Evolutionary conservation across 148 eudicot species (phyloP).

Genomic region (Rhododendron simsii): DNA sequence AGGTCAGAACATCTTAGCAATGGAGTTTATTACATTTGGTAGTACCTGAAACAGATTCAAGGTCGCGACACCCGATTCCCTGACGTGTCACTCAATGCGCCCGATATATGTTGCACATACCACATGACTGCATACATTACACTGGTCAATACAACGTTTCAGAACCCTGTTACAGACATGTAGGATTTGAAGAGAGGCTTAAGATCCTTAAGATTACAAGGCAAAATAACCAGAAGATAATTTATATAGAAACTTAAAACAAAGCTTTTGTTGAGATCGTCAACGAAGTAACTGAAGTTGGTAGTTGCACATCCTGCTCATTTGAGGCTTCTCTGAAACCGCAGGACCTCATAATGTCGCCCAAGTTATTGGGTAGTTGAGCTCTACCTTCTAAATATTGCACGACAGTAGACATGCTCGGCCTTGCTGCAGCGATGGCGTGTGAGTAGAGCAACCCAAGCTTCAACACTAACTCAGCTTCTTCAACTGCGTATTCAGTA

Average conservation of each 20-base stretch:
- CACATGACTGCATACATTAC: neutral
- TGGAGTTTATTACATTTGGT: neutral
- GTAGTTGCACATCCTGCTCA: too few species aligned
- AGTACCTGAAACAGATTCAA: neutral
- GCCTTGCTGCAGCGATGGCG: neutral
- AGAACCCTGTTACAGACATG: neutral
- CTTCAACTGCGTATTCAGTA: neutral
- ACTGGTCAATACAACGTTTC: neutral
- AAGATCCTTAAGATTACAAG: too few species aligned
- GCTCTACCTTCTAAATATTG: neutral
- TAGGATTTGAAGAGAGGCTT: neutral
- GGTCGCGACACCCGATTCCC: neutral
- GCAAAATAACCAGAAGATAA: neutral
- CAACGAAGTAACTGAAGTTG: neutral
- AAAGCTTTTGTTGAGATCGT: neutral
- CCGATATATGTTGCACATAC: neutral
- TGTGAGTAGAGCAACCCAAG: conserved; percentile 5
- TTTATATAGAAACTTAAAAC: neutral
- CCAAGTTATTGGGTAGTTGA: neutral
- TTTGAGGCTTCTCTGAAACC: neutral
- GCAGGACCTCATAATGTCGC: neutral
- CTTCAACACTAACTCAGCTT: neutral
- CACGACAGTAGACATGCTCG: neutral
- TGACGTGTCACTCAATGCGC: neutral
- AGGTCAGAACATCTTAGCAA: neutral